Conservation (phyloP, 2,329 filamentous ascomycete species). For the Fusarium palustre region DNA sequence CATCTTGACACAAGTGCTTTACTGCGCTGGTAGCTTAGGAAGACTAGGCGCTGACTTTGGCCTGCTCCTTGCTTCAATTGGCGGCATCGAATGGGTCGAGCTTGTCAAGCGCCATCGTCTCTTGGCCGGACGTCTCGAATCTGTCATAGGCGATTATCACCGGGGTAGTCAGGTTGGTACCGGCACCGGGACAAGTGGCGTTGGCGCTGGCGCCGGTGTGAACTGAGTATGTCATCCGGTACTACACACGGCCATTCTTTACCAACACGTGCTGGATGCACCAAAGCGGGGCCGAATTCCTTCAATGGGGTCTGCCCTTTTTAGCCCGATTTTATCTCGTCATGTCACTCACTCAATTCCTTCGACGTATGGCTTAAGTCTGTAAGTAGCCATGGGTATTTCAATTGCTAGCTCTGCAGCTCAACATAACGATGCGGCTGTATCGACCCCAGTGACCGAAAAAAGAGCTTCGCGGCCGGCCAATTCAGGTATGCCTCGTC, state of each 20-base stretch:
- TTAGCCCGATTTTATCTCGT: conserved; percentile 37
- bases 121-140: conserved; percentile 82
- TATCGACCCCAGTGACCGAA: conserved; percentile 33
- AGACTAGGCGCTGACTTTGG: conserved; percentile 93
- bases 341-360: conserved; percentile 40
- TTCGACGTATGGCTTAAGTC: conserved; percentile 38
- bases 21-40: conserved; percentile 91
- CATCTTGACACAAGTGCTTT: conserved; percentile 90
- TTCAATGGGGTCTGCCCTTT: conserved; percentile 36
- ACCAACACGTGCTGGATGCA: conserved; percentile 41
- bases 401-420: conserved; percentile 40
- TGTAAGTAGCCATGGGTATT: conserved; percentile 43
- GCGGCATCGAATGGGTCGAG: conserved; percentile 82
- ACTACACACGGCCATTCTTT: conserved; percentile 21
- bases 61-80: conserved; percentile 76
- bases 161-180: conserved; percentile 38
- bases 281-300: conserved; percentile 37
- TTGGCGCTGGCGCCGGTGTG: conserved; percentile 11
- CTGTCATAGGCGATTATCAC: conserved; percentile 69
- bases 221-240: conserved; percentile 10
- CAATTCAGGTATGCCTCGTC: conserved; percentile 45
- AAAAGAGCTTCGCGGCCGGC: conserved; percentile 37
- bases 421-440: conserved; percentile 39
- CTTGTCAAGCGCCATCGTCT: conserved; percentile 89
- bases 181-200: background rate